These are phyloP conservation scores for Leccinum variabile DNA, from an alignment of 1,284 basidiomycete genomes.

Conservation along the genomic window DNA sequence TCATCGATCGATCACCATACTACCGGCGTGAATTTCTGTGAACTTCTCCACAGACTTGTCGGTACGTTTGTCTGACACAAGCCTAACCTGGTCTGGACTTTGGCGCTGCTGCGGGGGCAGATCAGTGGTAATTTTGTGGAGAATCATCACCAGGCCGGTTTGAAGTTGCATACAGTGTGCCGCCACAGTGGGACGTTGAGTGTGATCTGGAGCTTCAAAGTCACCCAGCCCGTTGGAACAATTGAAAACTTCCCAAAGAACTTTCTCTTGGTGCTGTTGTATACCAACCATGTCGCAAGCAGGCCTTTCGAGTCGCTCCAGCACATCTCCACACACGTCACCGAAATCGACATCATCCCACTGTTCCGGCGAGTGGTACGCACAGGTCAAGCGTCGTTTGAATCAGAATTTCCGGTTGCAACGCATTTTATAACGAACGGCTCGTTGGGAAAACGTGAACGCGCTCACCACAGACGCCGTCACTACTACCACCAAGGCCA, in stretches of 20 bases:
- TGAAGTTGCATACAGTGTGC: background rate
- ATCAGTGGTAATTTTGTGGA: background rate
- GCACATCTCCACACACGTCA: background rate
- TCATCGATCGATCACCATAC: background rate
- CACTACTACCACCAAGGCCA: too few relatives aligned
- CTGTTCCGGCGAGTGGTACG: too few relatives aligned
- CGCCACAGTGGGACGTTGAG: background rate
- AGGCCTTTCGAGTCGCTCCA: background rate
- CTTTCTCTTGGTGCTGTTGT: background rate
- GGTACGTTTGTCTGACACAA: background rate
- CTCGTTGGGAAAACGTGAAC: background rate
- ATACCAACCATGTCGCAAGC: background rate
- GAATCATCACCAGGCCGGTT: background rate
- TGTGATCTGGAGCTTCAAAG: background rate
- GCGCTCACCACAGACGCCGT: too few relatives aligned
- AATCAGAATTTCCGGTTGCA: background rate
- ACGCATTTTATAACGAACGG: background rate
- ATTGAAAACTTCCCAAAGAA: background rate
- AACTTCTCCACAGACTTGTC: background rate
- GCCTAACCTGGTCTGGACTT: background rate
- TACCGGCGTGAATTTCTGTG: background rate
- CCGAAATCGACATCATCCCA: background rate
- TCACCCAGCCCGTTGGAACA: background rate
- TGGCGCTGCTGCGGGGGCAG: background rate
- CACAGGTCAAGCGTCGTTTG: too few relatives aligned